Conservation (phyloP, 176 grass and related monocot species). For the Avena insularis region DNA sequence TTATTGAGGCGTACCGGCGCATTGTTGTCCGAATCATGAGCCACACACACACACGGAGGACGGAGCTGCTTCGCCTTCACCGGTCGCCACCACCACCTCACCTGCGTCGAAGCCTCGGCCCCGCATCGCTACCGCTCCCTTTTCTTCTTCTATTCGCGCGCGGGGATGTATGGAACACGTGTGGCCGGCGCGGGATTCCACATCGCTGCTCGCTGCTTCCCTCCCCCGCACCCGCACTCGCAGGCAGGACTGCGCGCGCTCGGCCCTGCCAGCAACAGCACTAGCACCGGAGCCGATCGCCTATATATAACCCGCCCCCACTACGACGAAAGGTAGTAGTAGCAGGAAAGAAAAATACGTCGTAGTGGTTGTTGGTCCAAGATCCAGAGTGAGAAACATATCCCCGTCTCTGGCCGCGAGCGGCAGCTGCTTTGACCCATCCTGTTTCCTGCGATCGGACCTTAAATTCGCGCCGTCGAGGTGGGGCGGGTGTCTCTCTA, state of each 20-base stretch:
- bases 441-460: neutral
- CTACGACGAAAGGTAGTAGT: neutral
- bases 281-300: neutral
- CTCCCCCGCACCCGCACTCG: neutral
- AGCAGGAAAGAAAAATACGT: neutral
- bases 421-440: slow-evolving; percentile 14
- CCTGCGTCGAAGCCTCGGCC: slow-evolving; percentile 45
- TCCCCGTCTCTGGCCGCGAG: neutral
- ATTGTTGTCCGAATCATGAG: slow-evolving; percentile 42
- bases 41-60: neutral
- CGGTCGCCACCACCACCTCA: neutral
- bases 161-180: slow-evolving; percentile 47
- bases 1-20: slow-evolving; percentile 9
- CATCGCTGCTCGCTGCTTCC: neutral
- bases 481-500: neutral
- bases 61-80: neutral
- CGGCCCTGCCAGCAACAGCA: neutral
- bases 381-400: neutral
- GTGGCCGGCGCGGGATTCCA: slow-evolving; percentile 15
- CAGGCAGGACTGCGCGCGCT: neutral
- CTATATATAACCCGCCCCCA: slow-evolving; percentile 40
- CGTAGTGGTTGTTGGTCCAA: neutral
- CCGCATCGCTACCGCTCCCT: neutral
- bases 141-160: neutral
- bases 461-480: slow-evolving; percentile 19